These are phyloP conservation scores for Candida andamanensis DNA, from an alignment of 805 yeast genomes.

Conservation along the genomic window DNA sequence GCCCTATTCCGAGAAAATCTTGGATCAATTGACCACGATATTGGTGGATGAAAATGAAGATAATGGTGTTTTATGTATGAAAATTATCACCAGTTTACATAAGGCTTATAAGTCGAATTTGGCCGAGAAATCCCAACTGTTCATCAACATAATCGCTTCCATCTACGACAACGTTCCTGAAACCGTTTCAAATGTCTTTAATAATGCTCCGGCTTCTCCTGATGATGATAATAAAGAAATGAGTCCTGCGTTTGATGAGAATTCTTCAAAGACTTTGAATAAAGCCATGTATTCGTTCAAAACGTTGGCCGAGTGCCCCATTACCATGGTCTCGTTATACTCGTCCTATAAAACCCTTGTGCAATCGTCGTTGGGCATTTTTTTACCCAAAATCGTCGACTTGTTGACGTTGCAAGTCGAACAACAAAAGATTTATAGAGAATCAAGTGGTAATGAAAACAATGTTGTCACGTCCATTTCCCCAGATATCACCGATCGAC, in stretches of 20 bases:
- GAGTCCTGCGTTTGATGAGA: slow-evolving; percentile 34
- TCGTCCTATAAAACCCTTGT: slow-evolving; percentile 80
- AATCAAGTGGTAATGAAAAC: slow-evolving; percentile 51
- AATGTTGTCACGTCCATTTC: slow-evolving; percentile 66
- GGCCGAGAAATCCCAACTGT: slow-evolving; percentile 68
- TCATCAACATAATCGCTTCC: slow-evolving; percentile 67
- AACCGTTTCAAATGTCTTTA: slow-evolving; percentile 68
- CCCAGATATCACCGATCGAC: slow-evolving; percentile 67
- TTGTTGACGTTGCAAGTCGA: slow-evolving; percentile 74
- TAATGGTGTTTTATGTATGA: slow-evolving; percentile 88
- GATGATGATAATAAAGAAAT: slow-evolving; percentile 17
- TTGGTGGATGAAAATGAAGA: slow-evolving; percentile 86
- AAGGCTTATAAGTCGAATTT: slow-evolving; percentile 71
- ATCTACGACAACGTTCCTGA: slow-evolving; percentile 77
- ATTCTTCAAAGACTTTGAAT: slow-evolving; percentile 47
- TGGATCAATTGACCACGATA: slow-evolving; percentile 54
- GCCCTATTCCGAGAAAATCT: slow-evolving; percentile 57
- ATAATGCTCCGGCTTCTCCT: slow-evolving; percentile 13
- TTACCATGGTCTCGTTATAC: slow-evolving; percentile 88
- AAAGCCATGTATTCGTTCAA: slow-evolving; percentile 80
- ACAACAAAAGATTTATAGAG: slow-evolving; percentile 50
- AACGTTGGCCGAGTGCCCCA: slow-evolving; percentile 93
- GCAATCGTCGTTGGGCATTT: slow-evolving; percentile 62
- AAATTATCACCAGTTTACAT: slow-evolving; percentile 78
- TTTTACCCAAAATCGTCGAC: slow-evolving; percentile 77